phyloP scores from a whole-genome alignment of 768 basidiomycete genomes.

The Termitomyces sp. region DNA sequence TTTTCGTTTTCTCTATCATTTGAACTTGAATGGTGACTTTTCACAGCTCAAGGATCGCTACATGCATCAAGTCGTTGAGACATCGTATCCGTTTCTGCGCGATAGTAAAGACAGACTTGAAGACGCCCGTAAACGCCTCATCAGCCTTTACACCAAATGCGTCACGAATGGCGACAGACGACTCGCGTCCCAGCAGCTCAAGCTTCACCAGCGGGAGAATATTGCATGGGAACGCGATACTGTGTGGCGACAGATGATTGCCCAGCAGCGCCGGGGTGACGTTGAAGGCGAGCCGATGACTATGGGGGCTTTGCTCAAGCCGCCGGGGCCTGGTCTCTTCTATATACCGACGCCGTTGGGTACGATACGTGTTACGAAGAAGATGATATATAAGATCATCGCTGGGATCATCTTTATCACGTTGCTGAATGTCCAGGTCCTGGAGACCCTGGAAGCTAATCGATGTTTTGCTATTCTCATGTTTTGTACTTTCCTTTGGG shows the following conservation, averaged over 20 bases:
- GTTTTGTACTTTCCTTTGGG: constrained; percentile 94
- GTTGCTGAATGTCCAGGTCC: constrained; percentile 57
- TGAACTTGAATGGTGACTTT: not conserved
- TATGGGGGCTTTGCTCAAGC: constrained; percentile 44
- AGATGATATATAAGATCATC: constrained; percentile 52
- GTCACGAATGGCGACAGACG: constrained; percentile 70
- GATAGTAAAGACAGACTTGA: constrained; percentile 61
- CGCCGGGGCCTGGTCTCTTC: constrained; percentile 43
- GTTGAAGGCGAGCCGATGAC: constrained; percentile 24
- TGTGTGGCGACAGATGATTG: constrained; percentile 96
- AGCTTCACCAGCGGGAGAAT: constrained; percentile 85
- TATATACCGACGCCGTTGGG: constrained; percentile 68
- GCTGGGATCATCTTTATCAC: constrained; percentile 57
- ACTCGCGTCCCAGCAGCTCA: constrained; percentile 76
- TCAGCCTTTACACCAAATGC: constrained; percentile 81
- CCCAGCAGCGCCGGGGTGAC: constrained; percentile 71
- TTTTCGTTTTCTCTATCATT: not conserved
- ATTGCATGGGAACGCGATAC: constrained; percentile 98
- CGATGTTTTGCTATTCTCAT: constrained; percentile 87
- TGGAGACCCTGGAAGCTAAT: constrained; percentile 71
- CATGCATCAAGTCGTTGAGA: constrained; percentile 67
- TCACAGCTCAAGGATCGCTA: constrained; percentile 74
- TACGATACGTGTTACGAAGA: constrained; percentile 59
- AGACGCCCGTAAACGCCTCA: constrained; percentile 51
- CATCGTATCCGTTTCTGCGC: constrained; percentile 63